Evolutionary conservation across 345 rosid species (phyloP).

Genomic region (Populus euphratica): DNA sequence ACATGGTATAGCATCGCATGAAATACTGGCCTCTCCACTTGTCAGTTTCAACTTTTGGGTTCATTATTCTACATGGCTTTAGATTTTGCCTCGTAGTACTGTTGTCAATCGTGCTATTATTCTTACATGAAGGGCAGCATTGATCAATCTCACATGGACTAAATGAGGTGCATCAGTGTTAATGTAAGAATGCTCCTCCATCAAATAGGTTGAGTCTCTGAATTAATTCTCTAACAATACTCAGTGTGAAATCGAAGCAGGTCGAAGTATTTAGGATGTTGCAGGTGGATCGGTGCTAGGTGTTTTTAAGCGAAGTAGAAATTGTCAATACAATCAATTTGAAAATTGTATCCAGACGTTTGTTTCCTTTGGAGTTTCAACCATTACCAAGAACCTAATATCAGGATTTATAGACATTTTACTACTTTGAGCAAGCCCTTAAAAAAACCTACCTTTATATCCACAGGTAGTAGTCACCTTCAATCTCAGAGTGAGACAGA

Average conservation of each 20-base stretch:
- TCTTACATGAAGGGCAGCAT: too few relatives aligned
- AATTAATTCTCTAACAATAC: too few relatives aligned
- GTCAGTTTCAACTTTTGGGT: neutral
- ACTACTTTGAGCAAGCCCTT: neutral
- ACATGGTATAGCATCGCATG: neutral
- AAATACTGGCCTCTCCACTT: neutral
- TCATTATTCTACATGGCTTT: neutral
- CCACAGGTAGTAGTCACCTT: neutral
- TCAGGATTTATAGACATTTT: neutral
- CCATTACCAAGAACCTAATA: neutral
- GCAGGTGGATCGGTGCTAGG: too few relatives aligned
- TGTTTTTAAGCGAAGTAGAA: too few relatives aligned
- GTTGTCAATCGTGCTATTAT: neutral
- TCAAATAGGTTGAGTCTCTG: neutral
- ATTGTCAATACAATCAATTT: neutral
- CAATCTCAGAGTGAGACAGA: neutral
- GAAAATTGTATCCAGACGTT: constrained; percentile 3
- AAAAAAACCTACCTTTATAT: neutral
- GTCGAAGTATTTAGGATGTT: too few relatives aligned
- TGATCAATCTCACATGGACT: too few relatives aligned
- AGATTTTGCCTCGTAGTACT: neutral
- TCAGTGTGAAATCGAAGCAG: too few relatives aligned
- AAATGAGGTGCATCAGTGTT: too few relatives aligned
- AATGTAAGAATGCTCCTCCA: neutral
- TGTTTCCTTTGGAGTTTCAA: neutral